Base-by-base conservation (phyloP, 192 early-diverging fungal genomes). In the Paraglomus brasilianum region DNA sequence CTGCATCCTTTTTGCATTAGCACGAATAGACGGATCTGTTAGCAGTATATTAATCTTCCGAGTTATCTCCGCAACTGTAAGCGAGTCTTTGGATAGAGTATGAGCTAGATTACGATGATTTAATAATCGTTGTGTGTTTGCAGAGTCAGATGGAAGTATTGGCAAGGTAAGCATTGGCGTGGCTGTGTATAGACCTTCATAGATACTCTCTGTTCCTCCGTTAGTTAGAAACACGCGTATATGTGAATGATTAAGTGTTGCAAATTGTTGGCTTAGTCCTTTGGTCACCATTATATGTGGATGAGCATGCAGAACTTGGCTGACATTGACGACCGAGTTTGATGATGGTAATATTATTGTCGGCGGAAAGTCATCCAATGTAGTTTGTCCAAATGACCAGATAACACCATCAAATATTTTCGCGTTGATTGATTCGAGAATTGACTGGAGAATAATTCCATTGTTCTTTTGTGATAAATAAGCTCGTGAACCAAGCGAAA, bases 241-340 rank as follows among this genome's bases (percentile, higher is more conserved):
- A 0, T 66, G 59, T 0, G 55, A n/a, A 55, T 80, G 79, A 15
- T 67, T 61, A 1, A 78, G 51, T 22, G 75, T 66, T 6, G 76
- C 53, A 21, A 72, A 74, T 48, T 80, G 79, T 1, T 76, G 71
- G 0, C 73, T 67, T 69, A 70, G 78, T n/a, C n/a, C n/a, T 19
- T 17, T 43, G 1, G 24, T 5, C 15, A 78, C 24, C 3, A 8
- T 45, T 8, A 74, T 17, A 17, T 69, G 19, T 4, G 72, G 39
- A 56, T 70, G 19, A 15, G 47, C 36, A 9, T 49, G 47, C 24
- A 17, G 11, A 4, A 58, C 11, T 39, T 63, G 36, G 13, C 46
- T 24, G 0, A 45, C 15, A 11, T 55, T 69, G 10, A 5, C 30
- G 36, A 60, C 30, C 14, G 8, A 4, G 15, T 9, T 58, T 1